Evolutionary conservation across 202 grass and related monocot genomes (phyloP), one percentile per base, ranked within the genome.

Genomic region (Digitaria exilis): DNA sequence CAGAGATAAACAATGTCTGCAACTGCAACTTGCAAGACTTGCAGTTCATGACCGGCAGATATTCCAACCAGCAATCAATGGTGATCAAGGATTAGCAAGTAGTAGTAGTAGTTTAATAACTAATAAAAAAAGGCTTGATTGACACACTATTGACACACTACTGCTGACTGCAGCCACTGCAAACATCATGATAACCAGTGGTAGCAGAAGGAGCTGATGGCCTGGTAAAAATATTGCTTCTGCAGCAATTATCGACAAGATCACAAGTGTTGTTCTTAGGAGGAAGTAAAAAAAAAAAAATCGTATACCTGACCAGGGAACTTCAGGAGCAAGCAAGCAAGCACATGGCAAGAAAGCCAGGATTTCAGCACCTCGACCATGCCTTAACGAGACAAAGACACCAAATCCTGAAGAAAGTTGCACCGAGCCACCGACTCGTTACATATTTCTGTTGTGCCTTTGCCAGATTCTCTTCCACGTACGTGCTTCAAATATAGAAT

Each of bases 251-350:
- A 56, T 83, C 15, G 4, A 32, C 43, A 70, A 43, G 52, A 34
- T 52, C 26, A 56, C 44, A 55, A 80, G 9, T 50, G 44, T 49
- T 63, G 68, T 83, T 79, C 25, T 49, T 82, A n/a, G 51, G 41
- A 24, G 46, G 26, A 50, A 69, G 19, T 39, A 7, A 37, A 37
- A 39, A 37, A 1, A 29, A 12, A 46, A 24, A 73, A 49, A 79
- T n/a, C 25, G 14, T 67, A 42, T 65, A 60, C 32, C 51, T 83
- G 60, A 9, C 51, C 15, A 24, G 13, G 32, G 75, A 75, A 80
- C 80, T 87, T 80, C 75, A 58, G 26, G 80, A 90, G 69, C 69
- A 86, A 86, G 78, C 78, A 79, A 86, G 80, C 61, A 73, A 67
- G 67, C 73, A 75, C 73, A 75, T 83, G 61, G 51, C 34, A 39